phyloP scores from a whole-genome alignment of 352 stramenopile genomes.

The Phytopythium mirpurense region DNA sequence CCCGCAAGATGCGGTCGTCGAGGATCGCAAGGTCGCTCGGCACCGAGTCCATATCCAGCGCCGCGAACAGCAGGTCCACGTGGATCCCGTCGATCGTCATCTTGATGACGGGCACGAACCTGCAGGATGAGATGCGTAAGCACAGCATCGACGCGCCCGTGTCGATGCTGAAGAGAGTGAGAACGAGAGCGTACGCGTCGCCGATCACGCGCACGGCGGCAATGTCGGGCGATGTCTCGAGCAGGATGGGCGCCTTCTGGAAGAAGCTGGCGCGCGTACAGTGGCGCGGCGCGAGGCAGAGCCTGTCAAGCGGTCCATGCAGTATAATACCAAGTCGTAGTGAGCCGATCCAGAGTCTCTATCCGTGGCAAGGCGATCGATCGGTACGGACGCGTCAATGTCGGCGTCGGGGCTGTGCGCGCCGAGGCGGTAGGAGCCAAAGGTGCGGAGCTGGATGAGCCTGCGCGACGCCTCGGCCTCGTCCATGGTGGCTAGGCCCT shows the following conservation, averaged over 20 bases:
- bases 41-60: conserved; percentile 55
- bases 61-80: conserved; percentile 94
- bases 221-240: conserved; percentile 68
- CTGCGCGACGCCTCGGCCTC: conserved; percentile 35
- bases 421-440: conserved; percentile 88
- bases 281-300: conserved; percentile 80
- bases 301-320: conserved; percentile 22
- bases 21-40: conserved; percentile 70
- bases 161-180: too few species aligned
- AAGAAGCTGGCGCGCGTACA: conserved; percentile 88
- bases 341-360: too few species aligned
- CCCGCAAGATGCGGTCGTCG: conserved; percentile 66
- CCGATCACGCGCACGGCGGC: conserved; percentile 77
- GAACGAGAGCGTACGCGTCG: conserved; percentile 74
- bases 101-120: conserved; percentile 92
- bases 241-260: conserved; percentile 66
- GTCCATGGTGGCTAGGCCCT: conserved; percentile 38
- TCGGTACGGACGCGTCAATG: conserved; percentile 64
- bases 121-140: too few species aligned
- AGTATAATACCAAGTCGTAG: too few species aligned
- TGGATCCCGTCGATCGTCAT: conserved; percentile 89
- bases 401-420: conserved; percentile 84
- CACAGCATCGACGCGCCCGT: not conserved
- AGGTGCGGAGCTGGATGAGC: conserved; percentile 77
- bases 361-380: too few species aligned